Evolutionary conservation across 2,329 filamentous ascomycete genomes (phyloP).

Genomic region (Xylariaceae sp.): DNA sequence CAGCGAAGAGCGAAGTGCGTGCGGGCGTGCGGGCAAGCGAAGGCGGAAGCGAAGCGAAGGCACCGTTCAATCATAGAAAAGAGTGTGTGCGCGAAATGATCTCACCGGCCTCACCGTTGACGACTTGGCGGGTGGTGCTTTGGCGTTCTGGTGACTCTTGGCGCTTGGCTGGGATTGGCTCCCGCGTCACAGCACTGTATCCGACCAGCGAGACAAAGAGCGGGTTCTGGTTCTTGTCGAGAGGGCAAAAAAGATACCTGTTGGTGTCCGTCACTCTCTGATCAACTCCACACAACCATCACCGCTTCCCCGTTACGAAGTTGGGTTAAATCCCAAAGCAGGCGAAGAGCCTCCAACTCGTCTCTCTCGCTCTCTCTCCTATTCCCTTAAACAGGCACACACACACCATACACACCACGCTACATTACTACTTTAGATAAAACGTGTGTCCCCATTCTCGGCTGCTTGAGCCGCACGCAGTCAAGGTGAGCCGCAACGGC

Average conservation of each 20-base stretch:
- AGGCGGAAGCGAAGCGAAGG: background rate
- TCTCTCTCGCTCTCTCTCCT: constrained; percentile 7
- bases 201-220: background rate
- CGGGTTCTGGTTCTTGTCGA: background rate
- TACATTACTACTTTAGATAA: too few relatives aligned
- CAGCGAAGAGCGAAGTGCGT: too few relatives aligned
- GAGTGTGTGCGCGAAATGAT: background rate
- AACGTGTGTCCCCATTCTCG: too few relatives aligned
- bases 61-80: too few relatives aligned
- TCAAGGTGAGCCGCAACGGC: too few relatives aligned
- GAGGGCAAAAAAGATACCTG: background rate
- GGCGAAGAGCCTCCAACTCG: background rate
- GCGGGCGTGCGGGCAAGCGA: background rate
- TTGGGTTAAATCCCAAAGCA: background rate
- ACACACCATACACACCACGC: too few relatives aligned
- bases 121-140: background rate
- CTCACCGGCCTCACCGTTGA: background rate
- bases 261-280: too few relatives aligned
- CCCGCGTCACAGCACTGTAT: background rate
- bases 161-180: constrained; percentile 11
- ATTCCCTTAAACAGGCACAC: background rate
- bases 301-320: too few relatives aligned
- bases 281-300: background rate
- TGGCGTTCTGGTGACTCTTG: background rate
- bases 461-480: background rate